These are phyloP conservation scores for Petasospora fabianii DNA, from an alignment of 1,139 yeast genomes.

Conservation along the genomic window DNA sequence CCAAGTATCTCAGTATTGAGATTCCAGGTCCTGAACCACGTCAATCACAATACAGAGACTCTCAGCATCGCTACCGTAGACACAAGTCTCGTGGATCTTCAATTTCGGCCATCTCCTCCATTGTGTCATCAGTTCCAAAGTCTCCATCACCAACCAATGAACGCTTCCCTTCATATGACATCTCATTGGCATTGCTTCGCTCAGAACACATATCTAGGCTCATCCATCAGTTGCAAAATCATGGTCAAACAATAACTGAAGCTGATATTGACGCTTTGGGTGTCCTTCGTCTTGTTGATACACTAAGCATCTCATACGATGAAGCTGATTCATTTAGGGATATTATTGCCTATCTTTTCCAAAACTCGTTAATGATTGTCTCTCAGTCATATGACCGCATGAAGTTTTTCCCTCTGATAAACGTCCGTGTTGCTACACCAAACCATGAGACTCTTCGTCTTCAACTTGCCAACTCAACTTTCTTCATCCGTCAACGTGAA, in stretches of 20 bases:
- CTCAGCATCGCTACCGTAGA: constrained; percentile 6
- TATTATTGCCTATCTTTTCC: constrained; percentile 32
- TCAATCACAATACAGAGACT: constrained; percentile 1
- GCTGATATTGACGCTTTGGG: constrained; percentile 30
- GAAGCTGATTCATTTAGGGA: constrained; percentile 23
- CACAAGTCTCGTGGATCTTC: constrained; percentile 35
- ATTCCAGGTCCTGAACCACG: constrained; percentile 13
- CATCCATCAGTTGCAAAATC: constrained; percentile 18
- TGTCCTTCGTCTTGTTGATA: constrained; percentile 33
- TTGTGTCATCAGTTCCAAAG: constrained; percentile 34
- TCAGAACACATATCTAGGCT: constrained; percentile 22
- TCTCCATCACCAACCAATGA: constrained; percentile 25
- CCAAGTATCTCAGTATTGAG: constrained; percentile 24
- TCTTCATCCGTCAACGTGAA: constrained; percentile 27
- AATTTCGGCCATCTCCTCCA: constrained; percentile 35
- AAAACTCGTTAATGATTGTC: constrained; percentile 17
- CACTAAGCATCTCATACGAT: constrained; percentile 20
- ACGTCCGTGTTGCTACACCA: constrained; percentile 21
- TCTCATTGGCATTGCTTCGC: constrained; percentile 19
- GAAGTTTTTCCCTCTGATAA: constrained; percentile 8
- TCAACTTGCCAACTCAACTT: constrained; percentile 8
- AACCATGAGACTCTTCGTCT: constrained; percentile 21
- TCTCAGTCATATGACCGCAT: constrained; percentile 10
- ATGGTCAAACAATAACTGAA: constrained; percentile 8
- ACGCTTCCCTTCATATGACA: constrained; percentile 17